Percentiles rank a stretch among this genome's conserved stretches.
These are phyloP conservation scores for Fusarium compactum DNA, from an alignment of 2,329 filamentous ascomycete genomes.

Conservation along the genomic window DNA sequence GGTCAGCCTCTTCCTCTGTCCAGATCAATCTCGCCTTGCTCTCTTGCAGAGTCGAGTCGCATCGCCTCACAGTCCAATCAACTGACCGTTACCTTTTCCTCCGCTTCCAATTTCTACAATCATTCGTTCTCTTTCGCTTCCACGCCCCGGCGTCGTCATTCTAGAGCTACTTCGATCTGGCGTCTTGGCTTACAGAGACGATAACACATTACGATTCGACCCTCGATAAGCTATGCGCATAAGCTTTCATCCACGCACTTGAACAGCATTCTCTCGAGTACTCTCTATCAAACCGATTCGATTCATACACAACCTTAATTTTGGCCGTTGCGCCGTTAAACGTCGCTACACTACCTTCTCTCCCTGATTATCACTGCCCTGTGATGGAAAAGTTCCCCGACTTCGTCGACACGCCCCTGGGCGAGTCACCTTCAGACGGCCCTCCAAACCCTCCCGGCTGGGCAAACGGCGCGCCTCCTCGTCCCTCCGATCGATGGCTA, in stretches of 20 bases:
- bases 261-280: slow-evolving; percentile 1
- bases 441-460: slow-evolving; percentile 46
- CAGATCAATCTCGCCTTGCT: not conserved
- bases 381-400: slow-evolving; percentile 71
- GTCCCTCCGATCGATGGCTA: slow-evolving; percentile 48
- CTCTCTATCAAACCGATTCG: slow-evolving; percentile 30
- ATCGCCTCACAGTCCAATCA: not conserved
- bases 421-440: slow-evolving; percentile 47
- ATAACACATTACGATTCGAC: slow-evolving; percentile 23
- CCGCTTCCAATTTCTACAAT: not conserved
- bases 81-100: not conserved
- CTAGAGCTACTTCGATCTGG: slow-evolving; percentile 17
- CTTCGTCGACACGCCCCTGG: slow-evolving; percentile 58
- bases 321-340: slow-evolving; percentile 24
- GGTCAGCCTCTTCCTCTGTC: not conserved
- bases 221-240: slow-evolving; percentile 40
- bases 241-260: slow-evolving; percentile 11
- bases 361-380: slow-evolving; percentile 12
- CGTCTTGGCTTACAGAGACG: slow-evolving; percentile 23
- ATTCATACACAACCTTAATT: slow-evolving; percentile 3
- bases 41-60: not conserved
- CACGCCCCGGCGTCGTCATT: slow-evolving; percentile 23
- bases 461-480: slow-evolving; percentile 48
- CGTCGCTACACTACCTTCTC: slow-evolving; percentile 4
- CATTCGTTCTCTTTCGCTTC: not conserved